phyloP scores from a whole-genome alignment of 495 filamentous ascomycete species.

The Cercophora scortea region DNA sequence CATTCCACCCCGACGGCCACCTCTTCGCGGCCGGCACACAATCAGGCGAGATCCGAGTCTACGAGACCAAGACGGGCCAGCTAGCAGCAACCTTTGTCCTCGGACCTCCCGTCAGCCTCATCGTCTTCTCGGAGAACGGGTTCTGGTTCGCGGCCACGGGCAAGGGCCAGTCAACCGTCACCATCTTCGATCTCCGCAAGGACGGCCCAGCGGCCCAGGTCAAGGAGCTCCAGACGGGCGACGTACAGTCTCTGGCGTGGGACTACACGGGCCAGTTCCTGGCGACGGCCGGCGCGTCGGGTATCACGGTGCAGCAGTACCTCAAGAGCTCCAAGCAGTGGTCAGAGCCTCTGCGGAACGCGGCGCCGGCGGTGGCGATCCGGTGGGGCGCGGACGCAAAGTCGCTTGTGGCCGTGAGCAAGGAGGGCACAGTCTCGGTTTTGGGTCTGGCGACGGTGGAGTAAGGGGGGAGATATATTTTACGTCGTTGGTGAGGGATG shows the following conservation, averaged over 20 bases:
- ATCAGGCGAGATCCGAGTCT: conserved; percentile 75
- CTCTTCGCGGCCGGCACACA: conserved; percentile 77
- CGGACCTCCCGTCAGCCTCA: conserved; percentile 56
- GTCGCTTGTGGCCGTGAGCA: conserved; percentile 64
- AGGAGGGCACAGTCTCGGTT: conserved; percentile 47
- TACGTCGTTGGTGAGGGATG: too few species aligned
- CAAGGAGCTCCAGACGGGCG: conserved; percentile 78
- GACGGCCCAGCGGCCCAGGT: conserved; percentile 63
- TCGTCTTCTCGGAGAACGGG: conserved; percentile 96
- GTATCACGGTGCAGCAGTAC: conserved; percentile 82
- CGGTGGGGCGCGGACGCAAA: conserved; percentile 71
- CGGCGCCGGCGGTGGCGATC: conserved; percentile 62
- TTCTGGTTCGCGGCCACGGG: conserved; percentile 80
- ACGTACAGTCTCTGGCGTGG: conserved; percentile 67
- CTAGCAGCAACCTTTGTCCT: conserved; percentile 64
- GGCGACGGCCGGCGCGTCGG: conserved; percentile 69
- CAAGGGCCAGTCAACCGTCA: conserved; percentile 63
- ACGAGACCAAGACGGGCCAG: conserved; percentile 66
- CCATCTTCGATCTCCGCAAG: conserved; percentile 88
- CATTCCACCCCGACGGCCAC: conserved; percentile 94
- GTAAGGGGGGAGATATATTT: too few species aligned
- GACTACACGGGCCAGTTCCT: conserved; percentile 95
- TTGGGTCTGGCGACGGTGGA: too few species aligned
- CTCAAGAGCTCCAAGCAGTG: conserved; percentile 74
- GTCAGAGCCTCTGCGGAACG: conserved; percentile 76